Evolutionary conservation across 2,329 filamentous ascomycete species (phyloP).

Genomic region (Ceratocystis cubensis): DNA sequence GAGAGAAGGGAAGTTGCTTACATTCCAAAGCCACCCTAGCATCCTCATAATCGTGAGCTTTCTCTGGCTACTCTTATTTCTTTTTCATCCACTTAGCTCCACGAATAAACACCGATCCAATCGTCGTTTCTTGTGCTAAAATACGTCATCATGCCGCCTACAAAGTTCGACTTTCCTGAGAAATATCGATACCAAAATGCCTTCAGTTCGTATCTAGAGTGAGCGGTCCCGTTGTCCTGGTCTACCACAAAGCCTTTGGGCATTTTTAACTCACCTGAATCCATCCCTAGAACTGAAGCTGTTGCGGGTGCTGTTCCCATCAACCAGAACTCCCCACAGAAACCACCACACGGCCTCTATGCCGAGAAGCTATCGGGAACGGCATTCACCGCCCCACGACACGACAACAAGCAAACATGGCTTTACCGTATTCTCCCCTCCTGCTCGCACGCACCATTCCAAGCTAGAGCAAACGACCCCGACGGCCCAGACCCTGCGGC

Average conservation of each 20-base stretch:
- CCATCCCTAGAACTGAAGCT: slow-evolving; percentile 53
- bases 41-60: no score
- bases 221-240: slow-evolving; percentile 26
- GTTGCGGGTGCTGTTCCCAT: slow-evolving; percentile 60
- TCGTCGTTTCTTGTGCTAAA: background rate
- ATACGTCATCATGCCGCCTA: slow-evolving; percentile 35
- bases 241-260: background rate
- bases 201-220: slow-evolving; percentile 69
- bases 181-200: slow-evolving; percentile 67
- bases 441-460: slow-evolving; percentile 46
- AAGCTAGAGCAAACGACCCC: slow-evolving; percentile 30
- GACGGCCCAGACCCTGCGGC: slow-evolving; percentile 23
- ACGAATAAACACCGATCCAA: background rate
- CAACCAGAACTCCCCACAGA: slow-evolving; percentile 71
- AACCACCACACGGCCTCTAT: slow-evolving; percentile 65
- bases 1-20: no score
- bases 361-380: slow-evolving; percentile 67
- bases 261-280: background rate
- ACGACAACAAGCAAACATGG: slow-evolving; percentile 60
- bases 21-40: no score
- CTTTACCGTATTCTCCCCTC: slow-evolving; percentile 58
- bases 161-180: slow-evolving; percentile 37
- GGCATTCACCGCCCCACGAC: slow-evolving; percentile 56
- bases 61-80: background rate
- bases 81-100: background rate